Evolutionary conservation across 352 stramenopile genomes (phyloP).

Genomic region (Globisporangium spiculum): DNA sequence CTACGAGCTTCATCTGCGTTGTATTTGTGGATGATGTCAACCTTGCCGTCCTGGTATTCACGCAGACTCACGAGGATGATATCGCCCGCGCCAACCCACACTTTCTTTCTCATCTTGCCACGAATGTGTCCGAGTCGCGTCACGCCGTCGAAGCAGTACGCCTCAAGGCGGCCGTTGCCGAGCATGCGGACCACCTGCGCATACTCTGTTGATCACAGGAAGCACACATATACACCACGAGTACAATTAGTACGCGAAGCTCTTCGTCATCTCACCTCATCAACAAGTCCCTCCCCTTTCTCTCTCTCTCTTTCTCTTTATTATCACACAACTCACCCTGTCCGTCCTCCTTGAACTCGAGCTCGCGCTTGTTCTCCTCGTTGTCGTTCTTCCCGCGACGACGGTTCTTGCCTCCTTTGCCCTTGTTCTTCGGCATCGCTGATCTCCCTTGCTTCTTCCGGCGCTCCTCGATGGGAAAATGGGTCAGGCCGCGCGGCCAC

Average conservation of each 20-base stretch:
- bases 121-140: conserved; percentile 98
- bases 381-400: conserved; percentile 98
- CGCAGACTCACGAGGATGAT: conserved; percentile 99
- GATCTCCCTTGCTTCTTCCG: conserved; percentile 11
- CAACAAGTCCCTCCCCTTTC: neutral
- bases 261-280: neutral
- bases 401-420: conserved; percentile 98
- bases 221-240: neutral
- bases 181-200: conserved; percentile 98
- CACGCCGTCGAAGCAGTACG: conserved; percentile 98
- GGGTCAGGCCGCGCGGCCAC: conserved; percentile 18
- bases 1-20: conserved; percentile 97
- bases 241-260: conserved; percentile 2
- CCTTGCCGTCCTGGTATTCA: conserved; percentile 99
- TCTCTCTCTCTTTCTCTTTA: neutral
- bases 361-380: conserved; percentile 98
- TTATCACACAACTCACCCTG: conserved; percentile 74
- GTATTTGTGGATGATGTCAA: conserved; percentile 99
- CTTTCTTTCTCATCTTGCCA: conserved; percentile 99
- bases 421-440: conserved; percentile 89
- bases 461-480: conserved; percentile 20
- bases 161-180: conserved; percentile 97
- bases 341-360: conserved; percentile 99
- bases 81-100: conserved; percentile 98
- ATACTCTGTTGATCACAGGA: conserved; percentile 83